Evolutionary conservation across 225 moss, liverwort and hornwort species (phyloP).

Genomic region (Bryum argenteum): DNA sequence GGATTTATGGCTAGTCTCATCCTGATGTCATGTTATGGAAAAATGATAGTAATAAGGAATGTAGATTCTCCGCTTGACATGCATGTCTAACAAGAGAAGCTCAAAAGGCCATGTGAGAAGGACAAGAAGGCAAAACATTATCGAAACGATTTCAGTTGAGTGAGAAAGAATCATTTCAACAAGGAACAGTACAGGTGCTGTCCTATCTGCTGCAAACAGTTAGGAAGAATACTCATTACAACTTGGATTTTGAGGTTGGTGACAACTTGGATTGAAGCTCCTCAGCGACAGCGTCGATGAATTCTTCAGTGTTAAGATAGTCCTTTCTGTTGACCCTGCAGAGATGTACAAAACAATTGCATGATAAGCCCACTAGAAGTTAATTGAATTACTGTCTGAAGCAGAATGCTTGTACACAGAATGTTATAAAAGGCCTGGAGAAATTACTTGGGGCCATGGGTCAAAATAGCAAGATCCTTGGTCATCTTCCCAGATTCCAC

Average conservation of each 20-base stretch:
- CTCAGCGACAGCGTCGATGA: slow-evolving; percentile 54
- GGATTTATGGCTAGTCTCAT: not conserved
- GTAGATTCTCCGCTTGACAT: not conserved
- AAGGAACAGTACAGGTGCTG: not conserved
- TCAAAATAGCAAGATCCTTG: slow-evolving; percentile 91
- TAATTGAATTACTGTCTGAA: not conserved
- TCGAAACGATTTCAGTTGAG: not conserved
- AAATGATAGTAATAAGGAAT: not conserved
- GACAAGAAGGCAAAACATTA: not conserved
- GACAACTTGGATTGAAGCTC: slow-evolving; percentile 50
- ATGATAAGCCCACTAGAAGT: not conserved
- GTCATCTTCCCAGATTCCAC: slow-evolving; percentile 94
- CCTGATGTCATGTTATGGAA: not conserved
- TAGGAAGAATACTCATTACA: slow-evolving; percentile 34
- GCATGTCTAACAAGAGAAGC: not conserved
- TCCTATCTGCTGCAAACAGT: slow-evolving; percentile 7
- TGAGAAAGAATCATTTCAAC: not conserved
- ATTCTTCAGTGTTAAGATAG: slow-evolving; percentile 59
- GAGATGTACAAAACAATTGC: not conserved
- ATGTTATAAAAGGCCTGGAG: not conserved
- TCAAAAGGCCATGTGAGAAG: slow-evolving; percentile 16
- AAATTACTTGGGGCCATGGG: slow-evolving; percentile 74
- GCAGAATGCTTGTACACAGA: not conserved
- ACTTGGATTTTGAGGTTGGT: slow-evolving; percentile 32
- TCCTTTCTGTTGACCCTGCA: slow-evolving; percentile 42